Evolutionary conservation across 2,329 filamentous ascomycete species (phyloP), one percentile per base, ranked within the genome.

Genomic region (Aspergillus texensis): DNA sequence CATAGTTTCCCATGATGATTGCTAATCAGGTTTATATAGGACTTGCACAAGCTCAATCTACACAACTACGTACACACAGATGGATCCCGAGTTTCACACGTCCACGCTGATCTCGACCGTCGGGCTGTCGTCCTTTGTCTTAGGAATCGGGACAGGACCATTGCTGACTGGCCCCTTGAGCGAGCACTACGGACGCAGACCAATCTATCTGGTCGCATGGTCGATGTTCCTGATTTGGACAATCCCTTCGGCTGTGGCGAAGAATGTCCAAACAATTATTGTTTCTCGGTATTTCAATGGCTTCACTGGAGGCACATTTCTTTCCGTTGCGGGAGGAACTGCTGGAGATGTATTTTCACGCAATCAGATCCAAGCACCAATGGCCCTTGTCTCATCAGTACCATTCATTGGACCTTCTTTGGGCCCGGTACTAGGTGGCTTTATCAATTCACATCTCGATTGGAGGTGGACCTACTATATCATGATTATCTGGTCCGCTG

Each of bases 401-500:
- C 53, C 53, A 24, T n/a, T 56, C 34, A 21, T 56, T 34, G 53
- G 53, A 36, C 53, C 53, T 2, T 36, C 30, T 5, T 3, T 58
- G 4, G 56, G 56, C 3, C 56, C 56, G 1, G n/a, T 58, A 24
- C 24, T 58, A 1, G 56, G 66, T 28, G 12, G 39, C 24, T 63
- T 67, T 24, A 62, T 68, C 12, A 68, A 64, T 36, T 68, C 57
- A 5, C 43, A 66, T 28, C 32, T 45, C n/a, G 32, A 62, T 48
- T 77, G 77, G 89, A 81, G 90, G 56, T 94, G 91, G 91, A 90
- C 89, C 0, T 93, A 94, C 77, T 96, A 93, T 72, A 83, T 92
- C 3, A 80, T 96, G 62, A 79, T 95, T 55, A 94, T 96, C 59
- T 96, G 92, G 92, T 83, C 88, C 5, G 85, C 82, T 21, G 76